phyloP scores from a whole-genome alignment of 768 basidiomycete genomes.

The Podaxis sp. region DNA sequence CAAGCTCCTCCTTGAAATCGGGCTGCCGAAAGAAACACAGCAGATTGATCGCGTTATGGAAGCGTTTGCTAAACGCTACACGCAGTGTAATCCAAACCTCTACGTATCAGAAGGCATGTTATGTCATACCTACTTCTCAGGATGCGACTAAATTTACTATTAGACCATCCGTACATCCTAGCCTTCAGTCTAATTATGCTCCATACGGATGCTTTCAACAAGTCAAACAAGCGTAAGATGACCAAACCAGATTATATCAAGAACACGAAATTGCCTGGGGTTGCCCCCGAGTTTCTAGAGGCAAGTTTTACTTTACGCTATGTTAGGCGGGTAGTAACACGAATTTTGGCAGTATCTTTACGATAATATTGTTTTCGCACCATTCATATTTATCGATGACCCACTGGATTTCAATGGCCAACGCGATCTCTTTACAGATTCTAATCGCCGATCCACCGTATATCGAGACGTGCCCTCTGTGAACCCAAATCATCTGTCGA shows the following conservation, averaged over 20 bases:
- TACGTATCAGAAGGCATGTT: slow-evolving; percentile 71
- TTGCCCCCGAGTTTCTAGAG: slow-evolving; percentile 79
- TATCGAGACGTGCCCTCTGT: slow-evolving; percentile 15
- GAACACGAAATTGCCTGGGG: slow-evolving; percentile 86
- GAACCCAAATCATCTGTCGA: slow-evolving; percentile 17
- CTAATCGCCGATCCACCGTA: slow-evolving; percentile 33
- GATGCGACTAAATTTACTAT: background rate
- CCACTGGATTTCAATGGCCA: slow-evolving; percentile 67
- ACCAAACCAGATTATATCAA: slow-evolving; percentile 89
- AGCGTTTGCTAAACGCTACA: slow-evolving; percentile 84
- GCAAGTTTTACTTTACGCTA: slow-evolving; percentile 38
- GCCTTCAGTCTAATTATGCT: slow-evolving; percentile 99
- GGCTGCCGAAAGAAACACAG: slow-evolving; percentile 92
- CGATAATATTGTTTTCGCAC: slow-evolving; percentile 94
- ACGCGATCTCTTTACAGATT: slow-evolving; percentile 42
- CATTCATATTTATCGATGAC: slow-evolving; percentile 96
- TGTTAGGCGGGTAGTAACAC: background rate
- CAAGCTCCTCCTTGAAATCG: slow-evolving; percentile 84
- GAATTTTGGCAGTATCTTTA: slow-evolving; percentile 69
- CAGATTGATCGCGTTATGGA: slow-evolving; percentile 98
- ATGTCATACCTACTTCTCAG: background rate
- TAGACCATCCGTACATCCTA: slow-evolving; percentile 92
- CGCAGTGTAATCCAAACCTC: slow-evolving; percentile 75
- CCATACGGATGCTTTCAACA: slow-evolving; percentile 98
- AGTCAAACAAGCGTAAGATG: slow-evolving; percentile 97